These are phyloP conservation scores for Vitis cinerea DNA, from an alignment of 164 flowering plant species.

Conservation along the genomic window DNA sequence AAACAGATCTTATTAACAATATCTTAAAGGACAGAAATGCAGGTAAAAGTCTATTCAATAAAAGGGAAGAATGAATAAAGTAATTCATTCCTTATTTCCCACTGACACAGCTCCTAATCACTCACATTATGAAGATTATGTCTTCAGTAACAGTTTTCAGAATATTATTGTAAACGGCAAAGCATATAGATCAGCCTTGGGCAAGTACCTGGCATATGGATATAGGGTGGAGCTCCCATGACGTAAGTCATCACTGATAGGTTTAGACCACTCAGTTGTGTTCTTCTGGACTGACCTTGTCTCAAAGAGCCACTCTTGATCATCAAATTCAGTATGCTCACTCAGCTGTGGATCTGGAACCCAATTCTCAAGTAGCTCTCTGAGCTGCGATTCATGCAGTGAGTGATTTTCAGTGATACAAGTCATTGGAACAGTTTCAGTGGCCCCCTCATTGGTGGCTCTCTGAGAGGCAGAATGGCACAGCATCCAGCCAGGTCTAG, in stretches of 20 bases:
- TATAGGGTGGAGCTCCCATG: neutral
- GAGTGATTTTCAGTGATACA: neutral
- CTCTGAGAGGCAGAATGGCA: neutral
- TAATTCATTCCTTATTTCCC: neutral
- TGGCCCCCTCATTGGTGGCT: too few species aligned
- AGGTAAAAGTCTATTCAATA: too few species aligned
- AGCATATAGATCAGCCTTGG: neutral
- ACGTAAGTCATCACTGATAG: neutral
- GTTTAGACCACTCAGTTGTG: neutral
- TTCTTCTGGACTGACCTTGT: neutral
- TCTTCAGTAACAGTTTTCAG: neutral
- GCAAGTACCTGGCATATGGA: neutral
- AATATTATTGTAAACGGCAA: neutral
- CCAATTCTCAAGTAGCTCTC: conserved; percentile 8
- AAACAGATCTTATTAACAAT: too few species aligned
- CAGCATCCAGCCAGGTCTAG: neutral
- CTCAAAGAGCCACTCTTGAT: conserved; percentile 13
- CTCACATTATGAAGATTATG: neutral
- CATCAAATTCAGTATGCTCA: conserved; percentile 6
- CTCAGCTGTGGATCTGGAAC: conserved; percentile 1
- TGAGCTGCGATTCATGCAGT: neutral
- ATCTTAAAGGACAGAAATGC: too few species aligned
- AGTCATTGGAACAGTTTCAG: neutral
- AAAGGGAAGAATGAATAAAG: too few species aligned
- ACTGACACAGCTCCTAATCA: neutral